These are phyloP conservation scores for Alternaria rosae DNA, from an alignment of 2,329 filamentous ascomycete species.

Conservation along the genomic window DNA sequence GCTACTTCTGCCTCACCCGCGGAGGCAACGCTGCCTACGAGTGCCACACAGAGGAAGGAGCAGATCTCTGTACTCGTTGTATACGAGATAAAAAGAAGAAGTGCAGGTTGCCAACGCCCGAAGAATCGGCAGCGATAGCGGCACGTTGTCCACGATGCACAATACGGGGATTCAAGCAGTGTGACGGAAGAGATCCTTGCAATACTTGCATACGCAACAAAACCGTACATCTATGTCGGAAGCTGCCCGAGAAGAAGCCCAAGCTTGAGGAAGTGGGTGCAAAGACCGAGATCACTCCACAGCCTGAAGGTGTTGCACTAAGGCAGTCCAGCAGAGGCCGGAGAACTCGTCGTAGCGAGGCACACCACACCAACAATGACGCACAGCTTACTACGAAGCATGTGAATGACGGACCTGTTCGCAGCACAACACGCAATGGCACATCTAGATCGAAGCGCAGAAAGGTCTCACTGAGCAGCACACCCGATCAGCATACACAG, in stretches of 20 bases:
- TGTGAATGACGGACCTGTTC: no score
- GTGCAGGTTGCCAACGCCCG: constrained; percentile 17
- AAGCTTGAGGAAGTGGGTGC: background rate
- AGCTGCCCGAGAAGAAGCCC: background rate
- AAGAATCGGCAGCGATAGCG: constrained; percentile 15
- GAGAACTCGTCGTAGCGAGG: background rate
- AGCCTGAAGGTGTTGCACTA: background rate
- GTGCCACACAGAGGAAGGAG: constrained; percentile 14
- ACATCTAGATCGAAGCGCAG: background rate
- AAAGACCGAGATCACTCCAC: background rate
- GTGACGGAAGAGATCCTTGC: constrained; percentile 14
- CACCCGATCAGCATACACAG: background rate
- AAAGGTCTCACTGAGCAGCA: background rate
- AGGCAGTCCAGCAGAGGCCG: background rate
- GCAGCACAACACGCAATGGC: background rate
- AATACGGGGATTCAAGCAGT: constrained; percentile 19
- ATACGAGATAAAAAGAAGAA: constrained; percentile 12
- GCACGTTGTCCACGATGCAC: constrained; percentile 26
- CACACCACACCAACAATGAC: background rate
- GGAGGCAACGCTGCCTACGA: constrained; percentile 26
- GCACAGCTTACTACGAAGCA: background rate
- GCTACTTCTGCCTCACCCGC: constrained; percentile 18
- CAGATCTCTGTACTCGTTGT: constrained; percentile 14
- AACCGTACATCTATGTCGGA: constrained; percentile 3
- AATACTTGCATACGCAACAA: constrained; percentile 17